Evolutionary conservation across 1,284 basidiomycete species (phyloP).

Genomic region (Puccinia polysora): DNA sequence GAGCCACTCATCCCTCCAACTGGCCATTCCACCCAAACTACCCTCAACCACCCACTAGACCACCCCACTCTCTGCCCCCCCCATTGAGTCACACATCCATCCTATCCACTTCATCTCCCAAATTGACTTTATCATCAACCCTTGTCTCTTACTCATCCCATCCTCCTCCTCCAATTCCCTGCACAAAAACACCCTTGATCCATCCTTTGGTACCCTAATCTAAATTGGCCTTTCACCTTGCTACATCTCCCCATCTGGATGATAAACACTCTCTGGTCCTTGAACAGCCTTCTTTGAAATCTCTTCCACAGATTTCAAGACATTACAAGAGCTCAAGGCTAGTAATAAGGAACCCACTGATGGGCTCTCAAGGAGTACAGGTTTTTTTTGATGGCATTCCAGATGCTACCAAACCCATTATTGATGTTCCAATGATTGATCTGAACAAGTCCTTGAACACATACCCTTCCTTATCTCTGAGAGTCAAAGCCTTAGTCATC

Average conservation of each 20-base stretch:
- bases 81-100: neutral
- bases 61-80: neutral
- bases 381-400: neutral
- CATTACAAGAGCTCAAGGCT: constrained; percentile 12
- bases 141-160: constrained; percentile 8
- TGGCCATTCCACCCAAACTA: neutral
- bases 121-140: constrained; percentile 5
- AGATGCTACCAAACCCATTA: neutral
- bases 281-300: constrained; percentile 6
- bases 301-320: constrained; percentile 5
- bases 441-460: constrained; percentile 20
- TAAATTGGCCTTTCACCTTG: neutral
- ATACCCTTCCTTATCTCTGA: constrained; percentile 32
- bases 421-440: constrained; percentile 10
- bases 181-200: constrained; percentile 14
- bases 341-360: neutral
- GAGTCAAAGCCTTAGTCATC: neutral
- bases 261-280: neutral
- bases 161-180: neutral
- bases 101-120: constrained; percentile 2
- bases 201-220: constrained; percentile 5
- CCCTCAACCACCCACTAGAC: neutral
- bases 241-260: neutral
- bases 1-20: neutral
- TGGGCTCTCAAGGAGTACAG: neutral